Base-by-base conservation (phyloP, 495 filamentous ascomycete genomes). In the Aspergillus egyptiacus region DNA sequence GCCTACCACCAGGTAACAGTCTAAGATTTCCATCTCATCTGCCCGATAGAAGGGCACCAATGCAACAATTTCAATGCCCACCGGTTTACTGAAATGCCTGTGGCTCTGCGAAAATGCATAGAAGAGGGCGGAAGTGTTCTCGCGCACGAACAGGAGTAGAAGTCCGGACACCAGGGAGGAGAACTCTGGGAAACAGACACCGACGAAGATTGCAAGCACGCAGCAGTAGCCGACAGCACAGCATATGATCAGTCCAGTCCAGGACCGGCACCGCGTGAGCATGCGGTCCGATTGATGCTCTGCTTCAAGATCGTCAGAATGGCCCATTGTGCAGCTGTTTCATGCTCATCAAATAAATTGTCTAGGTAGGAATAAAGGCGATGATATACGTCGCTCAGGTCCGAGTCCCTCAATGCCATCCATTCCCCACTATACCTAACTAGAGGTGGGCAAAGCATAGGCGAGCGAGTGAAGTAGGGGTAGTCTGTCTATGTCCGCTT, bases 1-100 rank as follows among this genome's bases (percentile, higher is more conserved):
- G 24, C 63, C 46, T 35, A 70, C 69, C 53, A 62, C 66, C 22
- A 80, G 50, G 50, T 80, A 80, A 50, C 77, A 79, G 37, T 80
- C 71, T 28, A 80, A 53, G 31, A 79, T 73, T 10, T 64, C 63
- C 14, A 75, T 74, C 5, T 61, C 64, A 50, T 72, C 64, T 53
- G 63, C 62, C 35, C 69, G 53, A 39, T 65, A 69, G 54, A 76
- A 77, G 24, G 76, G 76, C 18, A 80, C 68, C 35, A 79, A 50
- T 14, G 68, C 77, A 38, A 77, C 63, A 32, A 79, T 62, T 23
- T 69, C 68, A 19, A 78, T 57, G 3, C 60, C 66, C 8, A 52
- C 42, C 2, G 74, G 73, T 48, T 77, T 78, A 24, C 63, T 50
- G 45, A 66, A 70, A 45, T 58, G 53, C 3, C 50, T 59, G 7